Evolutionary conservation across 768 basidiomycete species (phyloP).

Genomic region (Leccinum incarnatum): DNA sequence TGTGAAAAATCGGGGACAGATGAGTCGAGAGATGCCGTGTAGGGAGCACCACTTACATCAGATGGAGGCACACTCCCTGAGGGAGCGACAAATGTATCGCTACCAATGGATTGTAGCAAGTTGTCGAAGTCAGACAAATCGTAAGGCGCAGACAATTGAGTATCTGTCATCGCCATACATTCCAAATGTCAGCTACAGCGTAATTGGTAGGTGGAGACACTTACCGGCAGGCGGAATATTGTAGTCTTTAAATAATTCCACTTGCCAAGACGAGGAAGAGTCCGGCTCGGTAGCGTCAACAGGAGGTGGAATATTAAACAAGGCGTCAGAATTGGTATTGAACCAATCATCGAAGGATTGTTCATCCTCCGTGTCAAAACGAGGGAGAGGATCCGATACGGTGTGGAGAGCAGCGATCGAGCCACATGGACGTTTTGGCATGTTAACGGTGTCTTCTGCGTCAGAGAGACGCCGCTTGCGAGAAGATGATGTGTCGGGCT

Average conservation of each 20-base stretch:
- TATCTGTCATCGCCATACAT: neutral
- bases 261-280: conserved; percentile 26
- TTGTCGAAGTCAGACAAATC: conserved; percentile 7
- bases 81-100: neutral
- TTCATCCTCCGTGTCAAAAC: conserved; percentile 12
- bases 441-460: conserved; percentile 15
- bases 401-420: conserved; percentile 18
- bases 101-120: conserved; percentile 7
- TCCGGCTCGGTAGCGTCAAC: conserved; percentile 28
- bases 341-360: conserved; percentile 38
- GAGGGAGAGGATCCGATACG: conserved; percentile 33
- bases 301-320: conserved; percentile 29
- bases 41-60: neutral
- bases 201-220: neutral
- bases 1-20: conserved; percentile 3
- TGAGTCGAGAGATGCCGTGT: neutral
- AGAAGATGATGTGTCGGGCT: neutral
- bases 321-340: conserved; percentile 18
- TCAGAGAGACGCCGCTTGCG: conserved; percentile 40
- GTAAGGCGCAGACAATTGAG: neutral
- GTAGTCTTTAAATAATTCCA: conserved; percentile 35
- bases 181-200: neutral
- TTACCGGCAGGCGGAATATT: conserved; percentile 12
- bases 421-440: conserved; percentile 27
- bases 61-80: neutral